These are phyloP conservation scores for Fusarium sp. DNA, from an alignment of 2,329 filamentous ascomycete species.

Conservation along the genomic window DNA sequence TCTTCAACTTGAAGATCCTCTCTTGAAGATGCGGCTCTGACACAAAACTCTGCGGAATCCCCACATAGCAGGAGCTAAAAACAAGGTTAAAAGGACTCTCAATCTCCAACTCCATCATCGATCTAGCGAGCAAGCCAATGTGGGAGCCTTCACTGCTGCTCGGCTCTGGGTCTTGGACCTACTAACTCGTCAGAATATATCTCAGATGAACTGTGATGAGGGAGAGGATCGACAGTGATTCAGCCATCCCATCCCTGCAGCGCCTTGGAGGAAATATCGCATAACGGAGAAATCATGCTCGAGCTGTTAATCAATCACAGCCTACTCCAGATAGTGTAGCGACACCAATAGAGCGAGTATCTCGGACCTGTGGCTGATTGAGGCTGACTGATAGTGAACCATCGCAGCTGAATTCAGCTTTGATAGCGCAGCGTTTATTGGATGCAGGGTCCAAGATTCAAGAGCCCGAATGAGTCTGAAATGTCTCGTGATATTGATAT, in stretches of 20 bases:
- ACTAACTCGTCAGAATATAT: slow-evolving; percentile 4
- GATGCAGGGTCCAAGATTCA: not conserved
- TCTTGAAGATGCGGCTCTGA: slow-evolving; percentile 21
- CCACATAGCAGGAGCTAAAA: slow-evolving; percentile 26
- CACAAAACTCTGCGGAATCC: slow-evolving; percentile 4
- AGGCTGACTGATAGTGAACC: slow-evolving; percentile 31
- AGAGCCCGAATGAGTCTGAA: not conserved
- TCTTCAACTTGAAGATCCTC: not conserved
- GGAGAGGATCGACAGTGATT: not conserved
- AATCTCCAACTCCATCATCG: not conserved
- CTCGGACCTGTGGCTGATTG: slow-evolving; percentile 25
- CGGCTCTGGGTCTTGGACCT: not conserved
- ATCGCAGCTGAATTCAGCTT: not conserved
- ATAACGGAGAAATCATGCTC: not conserved
- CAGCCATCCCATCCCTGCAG: slow-evolving; percentile 2
- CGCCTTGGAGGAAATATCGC: not conserved
- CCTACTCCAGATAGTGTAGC: not conserved
- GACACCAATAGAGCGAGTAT: slow-evolving; percentile 6
- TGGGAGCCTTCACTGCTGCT: not conserved
- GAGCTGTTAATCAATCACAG: not conserved
- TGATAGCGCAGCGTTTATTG: slow-evolving; percentile 10
- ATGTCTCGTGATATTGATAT: slow-evolving; percentile 6
- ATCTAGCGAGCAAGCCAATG: not conserved
- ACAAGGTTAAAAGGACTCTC: slow-evolving; percentile 37
- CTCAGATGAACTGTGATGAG: not conserved